A percentile compares a stretch with the other conserved stretches of the same genome.
phyloP scores from a whole-genome alignment of 2,329 filamentous ascomycete species.

The Trichoderma endophyticum region DNA sequence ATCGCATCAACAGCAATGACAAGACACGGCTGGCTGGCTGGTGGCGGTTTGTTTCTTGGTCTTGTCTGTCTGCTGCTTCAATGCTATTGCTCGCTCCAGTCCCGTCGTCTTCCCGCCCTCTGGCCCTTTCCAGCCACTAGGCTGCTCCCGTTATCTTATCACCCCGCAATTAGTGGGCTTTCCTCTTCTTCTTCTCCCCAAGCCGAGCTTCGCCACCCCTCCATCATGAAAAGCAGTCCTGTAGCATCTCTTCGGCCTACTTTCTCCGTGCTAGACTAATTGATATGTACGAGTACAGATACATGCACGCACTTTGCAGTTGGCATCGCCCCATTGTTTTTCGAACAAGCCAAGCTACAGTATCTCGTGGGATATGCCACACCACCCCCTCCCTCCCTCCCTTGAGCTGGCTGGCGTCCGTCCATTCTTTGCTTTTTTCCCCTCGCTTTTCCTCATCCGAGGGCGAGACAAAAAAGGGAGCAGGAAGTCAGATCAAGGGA shows the following conservation, averaged over 20 bases:
- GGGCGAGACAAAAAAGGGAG: not conserved
- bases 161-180: constrained; percentile 21
- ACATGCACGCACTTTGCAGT: constrained; percentile 12
- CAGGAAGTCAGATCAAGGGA: not conserved
- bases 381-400: not conserved
- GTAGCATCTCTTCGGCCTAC: not conserved
- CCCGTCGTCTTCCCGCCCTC: not conserved
- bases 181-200: not conserved
- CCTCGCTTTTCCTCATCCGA: not conserved
- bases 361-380: not conserved
- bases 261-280: not conserved
- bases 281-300: not conserved
- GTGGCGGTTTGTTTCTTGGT: no score
- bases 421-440: not conserved
- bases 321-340: constrained; percentile 2
- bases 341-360: not conserved
- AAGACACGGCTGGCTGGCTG: not conserved
- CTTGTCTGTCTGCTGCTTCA: not conserved
- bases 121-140: constrained; percentile 6
- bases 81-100: not conserved
- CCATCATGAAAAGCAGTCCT: not conserved
- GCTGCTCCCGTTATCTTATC: constrained; percentile 20
- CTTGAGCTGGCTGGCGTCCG: not conserved
- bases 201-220: constrained; percentile 9
- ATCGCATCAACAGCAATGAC: not conserved